Evolutionary conservation across 1,284 basidiomycete genomes (phyloP).

Genomic region (Ustilago crameri): DNA sequence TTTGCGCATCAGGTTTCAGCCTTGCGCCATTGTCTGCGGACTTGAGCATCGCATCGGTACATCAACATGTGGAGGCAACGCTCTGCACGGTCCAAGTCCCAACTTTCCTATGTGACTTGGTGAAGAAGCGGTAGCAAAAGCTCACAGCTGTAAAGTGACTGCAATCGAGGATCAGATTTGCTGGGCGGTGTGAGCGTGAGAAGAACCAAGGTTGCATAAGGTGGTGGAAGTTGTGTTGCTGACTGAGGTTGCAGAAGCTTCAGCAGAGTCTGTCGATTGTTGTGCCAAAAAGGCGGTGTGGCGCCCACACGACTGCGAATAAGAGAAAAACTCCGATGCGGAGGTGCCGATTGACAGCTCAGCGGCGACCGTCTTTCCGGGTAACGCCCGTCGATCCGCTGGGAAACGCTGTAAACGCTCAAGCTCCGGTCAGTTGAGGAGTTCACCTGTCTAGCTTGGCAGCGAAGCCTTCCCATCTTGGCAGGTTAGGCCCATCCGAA

Average conservation of each 20-base stretch:
- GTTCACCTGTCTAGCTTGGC: too few relatives aligned
- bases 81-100: constrained; percentile 7
- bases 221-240: background rate
- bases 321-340: constrained; percentile 14
- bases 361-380: background rate
- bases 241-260: constrained; percentile 9
- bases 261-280: background rate
- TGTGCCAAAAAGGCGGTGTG: background rate
- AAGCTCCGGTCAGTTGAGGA: too few relatives aligned
- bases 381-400: background rate
- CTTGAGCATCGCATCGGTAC: background rate
- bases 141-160: too few relatives aligned
- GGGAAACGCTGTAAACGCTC: too few relatives aligned
- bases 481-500: too few relatives aligned
- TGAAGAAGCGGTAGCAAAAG: background rate
- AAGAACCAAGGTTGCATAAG: background rate
- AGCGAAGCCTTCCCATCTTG: too few relatives aligned
- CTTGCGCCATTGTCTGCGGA: background rate
- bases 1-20: background rate
- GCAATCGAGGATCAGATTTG: background rate
- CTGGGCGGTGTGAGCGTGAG: background rate
- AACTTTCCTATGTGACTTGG: background rate
- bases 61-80: constrained; percentile 11
- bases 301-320: background rate
- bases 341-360: constrained; percentile 8